These are phyloP conservation scores for Ilyonectria sp. DNA, from an alignment of 2,329 filamentous ascomycete species.

Conservation along the genomic window DNA sequence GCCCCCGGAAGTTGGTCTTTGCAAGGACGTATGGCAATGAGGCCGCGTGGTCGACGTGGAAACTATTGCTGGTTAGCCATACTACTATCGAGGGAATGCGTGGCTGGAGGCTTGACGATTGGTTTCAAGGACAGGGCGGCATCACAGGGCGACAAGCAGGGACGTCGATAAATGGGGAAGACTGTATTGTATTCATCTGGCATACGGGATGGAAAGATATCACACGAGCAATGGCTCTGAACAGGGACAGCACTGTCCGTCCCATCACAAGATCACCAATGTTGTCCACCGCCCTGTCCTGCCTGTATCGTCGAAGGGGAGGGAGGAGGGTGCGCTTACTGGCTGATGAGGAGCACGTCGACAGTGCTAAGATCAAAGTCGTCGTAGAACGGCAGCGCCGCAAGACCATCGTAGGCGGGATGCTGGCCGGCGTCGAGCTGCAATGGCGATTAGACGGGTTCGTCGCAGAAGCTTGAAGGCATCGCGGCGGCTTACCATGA, in stretches of 20 bases:
- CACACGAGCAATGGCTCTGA: conserved; percentile 40
- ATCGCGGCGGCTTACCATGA: conserved; percentile 79
- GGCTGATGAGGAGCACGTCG: conserved; percentile 96
- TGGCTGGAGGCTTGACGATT: conserved; percentile 32
- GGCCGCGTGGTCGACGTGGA: conserved; percentile 98
- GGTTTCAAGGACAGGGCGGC: conserved; percentile 44
- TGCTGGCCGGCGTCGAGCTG: conserved; percentile 98
- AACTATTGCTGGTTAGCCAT: conserved; percentile 71
- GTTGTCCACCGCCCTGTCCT: conserved; percentile 49
- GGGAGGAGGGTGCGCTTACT: conserved; percentile 77
- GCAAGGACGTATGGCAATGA: conserved; percentile 97
- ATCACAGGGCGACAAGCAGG: conserved; percentile 48
- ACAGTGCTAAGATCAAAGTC: conserved; percentile 98
- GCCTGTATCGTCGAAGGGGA: conserved; percentile 45
- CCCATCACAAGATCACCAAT: conserved; percentile 48
- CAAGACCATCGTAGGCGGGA: conserved; percentile 94
- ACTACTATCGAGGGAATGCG: conserved; percentile 25
- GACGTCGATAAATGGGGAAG: conserved; percentile 44
- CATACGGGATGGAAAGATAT: conserved; percentile 51
- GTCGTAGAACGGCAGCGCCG: conserved; percentile 96
- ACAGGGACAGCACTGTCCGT: conserved; percentile 34
- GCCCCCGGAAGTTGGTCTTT: conserved; percentile 97
- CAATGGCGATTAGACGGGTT: conserved; percentile 38
- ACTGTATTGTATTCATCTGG: conserved; percentile 59
- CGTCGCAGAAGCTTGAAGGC: conserved; percentile 5